A percentile compares a stretch with the other conserved stretches of the same genome.
Evolutionary conservation across 2,329 filamentous ascomycete genomes (phyloP).

Genomic region (Annulohypoxylon truncatum): DNA sequence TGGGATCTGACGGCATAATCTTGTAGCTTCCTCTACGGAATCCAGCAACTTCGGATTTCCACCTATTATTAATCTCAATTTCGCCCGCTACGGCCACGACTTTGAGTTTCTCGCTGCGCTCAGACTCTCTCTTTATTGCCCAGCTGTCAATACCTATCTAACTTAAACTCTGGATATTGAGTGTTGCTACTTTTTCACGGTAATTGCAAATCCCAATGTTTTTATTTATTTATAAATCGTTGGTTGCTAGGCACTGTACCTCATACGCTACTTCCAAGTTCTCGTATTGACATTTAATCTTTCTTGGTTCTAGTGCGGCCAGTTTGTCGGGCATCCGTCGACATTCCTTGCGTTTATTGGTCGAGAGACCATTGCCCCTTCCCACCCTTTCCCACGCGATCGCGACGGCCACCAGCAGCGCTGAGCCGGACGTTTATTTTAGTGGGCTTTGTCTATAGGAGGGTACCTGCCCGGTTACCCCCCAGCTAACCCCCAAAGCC

Average conservation of each 20-base stretch:
- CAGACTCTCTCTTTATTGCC: slow-evolving; percentile 14
- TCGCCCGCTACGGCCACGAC: background rate
- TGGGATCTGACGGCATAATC: slow-evolving; percentile 26
- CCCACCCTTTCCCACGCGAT: slow-evolving; percentile 37
- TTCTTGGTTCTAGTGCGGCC: slow-evolving; percentile 26
- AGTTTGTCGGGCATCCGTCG: slow-evolving; percentile 16
- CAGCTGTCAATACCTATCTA: background rate
- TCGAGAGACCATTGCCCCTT: slow-evolving; percentile 19
- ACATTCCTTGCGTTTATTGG: slow-evolving; percentile 24
- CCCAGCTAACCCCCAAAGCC: background rate
- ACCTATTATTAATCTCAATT: slow-evolving; percentile 1
- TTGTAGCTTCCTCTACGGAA: slow-evolving; percentile 27
- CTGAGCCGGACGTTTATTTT: slow-evolving; percentile 22
- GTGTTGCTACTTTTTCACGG: slow-evolving; percentile 19
- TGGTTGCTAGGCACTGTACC: slow-evolving; percentile 11
- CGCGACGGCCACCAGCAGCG: slow-evolving; percentile 30
- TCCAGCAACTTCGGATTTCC: slow-evolving; percentile 4
- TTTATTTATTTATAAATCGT: slow-evolving; percentile 7
- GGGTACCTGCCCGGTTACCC: slow-evolving; percentile 6
- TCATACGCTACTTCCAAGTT: too few relatives aligned
- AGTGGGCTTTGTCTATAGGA: slow-evolving; percentile 26
- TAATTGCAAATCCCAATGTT: slow-evolving; percentile 37
- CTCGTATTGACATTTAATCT: slow-evolving; percentile 25
- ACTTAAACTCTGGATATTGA: slow-evolving; percentile 1
- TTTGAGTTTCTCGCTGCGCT: slow-evolving; percentile 9